Percentiles rank a stretch among this genome's conserved stretches.
Evolutionary conservation across 805 yeast species (phyloP).

Genomic region (Lachancea kluyveri): DNA sequence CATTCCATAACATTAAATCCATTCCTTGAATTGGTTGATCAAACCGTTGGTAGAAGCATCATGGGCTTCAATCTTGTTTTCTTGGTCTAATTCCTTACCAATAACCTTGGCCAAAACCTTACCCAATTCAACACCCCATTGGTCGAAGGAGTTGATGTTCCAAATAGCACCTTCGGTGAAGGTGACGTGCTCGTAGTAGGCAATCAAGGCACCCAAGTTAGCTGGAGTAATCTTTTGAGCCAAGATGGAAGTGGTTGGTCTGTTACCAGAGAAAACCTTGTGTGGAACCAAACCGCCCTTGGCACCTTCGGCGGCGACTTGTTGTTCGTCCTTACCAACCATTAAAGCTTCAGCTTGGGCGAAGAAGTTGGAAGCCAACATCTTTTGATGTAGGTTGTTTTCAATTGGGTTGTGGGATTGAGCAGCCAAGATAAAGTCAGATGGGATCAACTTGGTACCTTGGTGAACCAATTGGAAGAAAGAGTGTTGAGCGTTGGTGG

Average conservation of each 20-base stretch:
- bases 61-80: conserved; percentile 54
- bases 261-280: conserved; percentile 95
- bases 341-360: conserved; percentile 98
- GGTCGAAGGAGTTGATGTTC: conserved; percentile 99
- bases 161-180: conserved; percentile 98
- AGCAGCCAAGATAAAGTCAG: conserved; percentile 96
- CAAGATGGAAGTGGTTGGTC: conserved; percentile 97
- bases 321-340: conserved; percentile 85
- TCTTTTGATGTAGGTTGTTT: conserved; percentile 87
- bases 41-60: conserved; percentile 89
- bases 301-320: conserved; percentile 86
- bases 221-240: conserved; percentile 97
- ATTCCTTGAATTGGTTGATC: conserved; percentile 90
- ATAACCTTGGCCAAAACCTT: conserved; percentile 95
- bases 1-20: conserved; percentile 38
- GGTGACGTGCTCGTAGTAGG: conserved; percentile 95
- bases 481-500: conserved; percentile 98
- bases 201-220: conserved; percentile 90
- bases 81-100: conserved; percentile 76
- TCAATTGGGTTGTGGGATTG: conserved; percentile 97
- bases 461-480: conserved; percentile 99
- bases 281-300: conserved; percentile 85
- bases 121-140: conserved; percentile 99
- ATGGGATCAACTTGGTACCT: conserved; percentile 95
- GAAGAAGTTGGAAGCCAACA: conserved; percentile 98